Evolutionary conservation across 805 yeast genomes (phyloP), one percentile per base, ranked within the genome.

Genomic region (Sugiyamaella lignohabitans): DNA sequence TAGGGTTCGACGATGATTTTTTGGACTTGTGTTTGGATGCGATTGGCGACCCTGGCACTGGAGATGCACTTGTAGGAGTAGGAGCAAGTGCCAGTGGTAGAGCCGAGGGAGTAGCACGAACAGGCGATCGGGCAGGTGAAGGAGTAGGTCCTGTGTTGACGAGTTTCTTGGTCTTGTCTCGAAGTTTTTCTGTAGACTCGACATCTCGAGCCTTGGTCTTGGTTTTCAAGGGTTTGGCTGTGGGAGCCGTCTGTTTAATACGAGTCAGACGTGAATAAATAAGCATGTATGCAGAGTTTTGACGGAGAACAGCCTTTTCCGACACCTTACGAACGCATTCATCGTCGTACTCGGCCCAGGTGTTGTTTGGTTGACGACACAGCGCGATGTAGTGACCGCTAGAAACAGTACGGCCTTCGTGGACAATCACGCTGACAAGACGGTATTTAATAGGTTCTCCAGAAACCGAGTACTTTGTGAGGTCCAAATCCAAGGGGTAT

Each of bases 311-410:
- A 39, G 76, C 79, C 47, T 77, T 72, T 58, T 86, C 93, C 30
- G 82, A 73, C 45, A 86, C 80, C 49, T 72, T 73, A 59, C 86
- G 84, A 55, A 87, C 80, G 59, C 82, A 79, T 59, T 93, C 98
- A 62, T 93, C 98, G 62, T 93, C 98, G 64, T 91, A 93, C 6
- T 87, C 82, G 23, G 87, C 82, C 98, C 98, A 93, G 1, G 83
- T 67, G 1, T 88, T 91, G 65, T 86, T 93, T 1, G 97, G 95
- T 65, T 89, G 96, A 52, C 84, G 77, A 61, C 96, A 86, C 61
- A 86, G 87, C 0, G 95, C 85, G 49, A 88, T 78, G 60, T 93
- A 93, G 65, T 93, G 98, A 2, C 98, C 98, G 2, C 93, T 81
- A 39, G 88, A 80, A 11, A 89, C 81, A 1, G 96, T 84, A 53